Evolutionary conservation across 2,329 filamentous ascomycete genomes (phyloP).

Genomic region (Pseudocercospora musae): DNA sequence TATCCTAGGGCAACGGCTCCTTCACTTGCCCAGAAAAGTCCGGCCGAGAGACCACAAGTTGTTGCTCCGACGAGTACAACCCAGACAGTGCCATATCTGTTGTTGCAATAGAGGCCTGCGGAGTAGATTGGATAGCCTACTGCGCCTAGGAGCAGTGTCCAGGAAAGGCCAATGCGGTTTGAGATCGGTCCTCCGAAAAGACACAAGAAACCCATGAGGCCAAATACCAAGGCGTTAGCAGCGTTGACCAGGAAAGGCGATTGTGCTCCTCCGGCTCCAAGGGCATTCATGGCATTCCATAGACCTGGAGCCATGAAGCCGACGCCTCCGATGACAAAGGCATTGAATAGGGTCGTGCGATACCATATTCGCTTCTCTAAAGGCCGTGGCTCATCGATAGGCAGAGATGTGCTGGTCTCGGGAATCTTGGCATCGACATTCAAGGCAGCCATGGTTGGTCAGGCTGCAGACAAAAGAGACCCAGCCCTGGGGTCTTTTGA

Average conservation of each 20-base stretch:
- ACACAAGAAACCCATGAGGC: constrained; percentile 47
- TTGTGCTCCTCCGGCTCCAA: constrained; percentile 53
- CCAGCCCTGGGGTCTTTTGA: background rate
- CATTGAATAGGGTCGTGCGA: constrained; percentile 53
- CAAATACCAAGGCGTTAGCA: constrained; percentile 52
- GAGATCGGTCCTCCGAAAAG: constrained; percentile 49
- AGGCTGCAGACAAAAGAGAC: background rate
- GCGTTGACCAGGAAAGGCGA: constrained; percentile 53
- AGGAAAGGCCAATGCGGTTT: constrained; percentile 49
- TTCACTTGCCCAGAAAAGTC: constrained; percentile 52
- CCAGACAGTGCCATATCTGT: constrained; percentile 52
- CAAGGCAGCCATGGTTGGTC: constrained; percentile 6
- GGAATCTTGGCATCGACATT: constrained; percentile 7
- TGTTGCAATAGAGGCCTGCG: constrained; percentile 50
- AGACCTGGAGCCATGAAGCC: constrained; percentile 52
- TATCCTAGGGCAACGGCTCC: constrained; percentile 51
- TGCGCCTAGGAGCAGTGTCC: constrained; percentile 46
- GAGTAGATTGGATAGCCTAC: constrained; percentile 50
- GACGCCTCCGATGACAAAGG: constrained; percentile 52
- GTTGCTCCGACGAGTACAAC: constrained; percentile 51
- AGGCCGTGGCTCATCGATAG: constrained; percentile 6
- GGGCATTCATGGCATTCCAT: constrained; percentile 56
- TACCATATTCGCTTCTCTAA: constrained; percentile 42
- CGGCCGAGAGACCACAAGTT: constrained; percentile 49
- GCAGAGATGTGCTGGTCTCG: constrained; percentile 6